Evolutionary conservation across 805 yeast species (phyloP).

Genomic region (Hanseniaspora hatyaiensis): DNA sequence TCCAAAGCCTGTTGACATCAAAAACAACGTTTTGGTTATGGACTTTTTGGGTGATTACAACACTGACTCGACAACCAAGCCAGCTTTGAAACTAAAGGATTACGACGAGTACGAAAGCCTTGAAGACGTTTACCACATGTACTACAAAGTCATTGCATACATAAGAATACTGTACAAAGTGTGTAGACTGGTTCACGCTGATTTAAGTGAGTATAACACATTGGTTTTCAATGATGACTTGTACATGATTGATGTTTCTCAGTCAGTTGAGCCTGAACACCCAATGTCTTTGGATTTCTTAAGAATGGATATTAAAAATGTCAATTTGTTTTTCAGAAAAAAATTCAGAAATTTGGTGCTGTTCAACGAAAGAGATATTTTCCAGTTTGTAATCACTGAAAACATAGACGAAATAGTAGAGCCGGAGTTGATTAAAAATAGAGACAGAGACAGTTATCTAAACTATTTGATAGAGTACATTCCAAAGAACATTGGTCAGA

Average conservation of each 20-base stretch:
- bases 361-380: constrained; percentile 70
- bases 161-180: constrained; percentile 80
- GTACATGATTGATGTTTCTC: constrained; percentile 91
- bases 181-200: constrained; percentile 91
- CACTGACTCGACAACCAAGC: constrained; percentile 24
- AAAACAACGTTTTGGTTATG: constrained; percentile 88
- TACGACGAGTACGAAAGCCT: constrained; percentile 39
- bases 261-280: constrained; percentile 94
- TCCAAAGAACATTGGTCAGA: constrained; percentile 43
- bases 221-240: constrained; percentile 69
- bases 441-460: constrained; percentile 25
- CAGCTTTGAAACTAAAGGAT: constrained; percentile 82
- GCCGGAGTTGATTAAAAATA: constrained; percentile 28
- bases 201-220: constrained; percentile 85
- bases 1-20: constrained; percentile 82
- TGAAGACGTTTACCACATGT: constrained; percentile 54
- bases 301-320: constrained; percentile 94
- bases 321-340: constrained; percentile 72
- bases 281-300: constrained; percentile 91
- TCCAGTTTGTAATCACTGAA: constrained; percentile 58
- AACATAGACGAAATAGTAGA: constrained; percentile 23
- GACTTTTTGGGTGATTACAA: constrained; percentile 59
- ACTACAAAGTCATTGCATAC: constrained; percentile 67
- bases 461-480: constrained; percentile 30
- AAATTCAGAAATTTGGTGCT: constrained; percentile 50